Base-by-base conservation (phyloP, 2,329 filamentous ascomycete species). In the Fusarium sp. region DNA sequence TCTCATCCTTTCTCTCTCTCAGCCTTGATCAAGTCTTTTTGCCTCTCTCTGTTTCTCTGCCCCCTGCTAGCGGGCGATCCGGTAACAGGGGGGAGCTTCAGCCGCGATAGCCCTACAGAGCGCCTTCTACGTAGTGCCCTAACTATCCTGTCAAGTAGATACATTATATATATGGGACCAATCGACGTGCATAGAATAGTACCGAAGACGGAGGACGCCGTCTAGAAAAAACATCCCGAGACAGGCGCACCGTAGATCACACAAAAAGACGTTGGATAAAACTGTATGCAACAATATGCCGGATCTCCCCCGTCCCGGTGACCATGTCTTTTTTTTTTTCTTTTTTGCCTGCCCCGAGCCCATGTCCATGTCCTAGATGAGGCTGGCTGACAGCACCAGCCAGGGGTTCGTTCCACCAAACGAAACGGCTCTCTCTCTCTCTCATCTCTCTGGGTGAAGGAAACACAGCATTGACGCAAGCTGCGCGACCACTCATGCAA, bases 91-190 rank as follows among this genome's bases (percentile, higher is more conserved):
- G 45, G 31, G 24, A 24, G 42, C 18, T 54, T 31, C 40, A 60
- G 11, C 38, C 57, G 37, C 57, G 57, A 45, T 60, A 60, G 57
- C 57, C 57, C 57, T 60, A 60, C 20, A 24, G 11, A 24, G 56
- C 35, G 56, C 27, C 35, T 16, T 22, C 14, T 58, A 40, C 34
- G 14, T 38, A 22, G 20, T 20, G 37, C 56, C 52, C 34, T 34
- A 31, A 35, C 31, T 20, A 5, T 34, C 31, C 31, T 34, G 27
- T 22, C 45, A 13, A 37, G 13, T 16, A 37, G 7, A 37, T 34
- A 34, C 31, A 34, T 11, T 11, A 34, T 47, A 47, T 45, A 24
- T 24, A 47, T 47, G 42, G 22, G 42, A 10, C 20, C 42, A 24
- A 24, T 45, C 7, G 42, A 45, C 20, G 42, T 45, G 42, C 42